Base-by-base conservation (phyloP, 2,329 filamentous ascomycete genomes). In the Colletotrichum agaves region DNA sequence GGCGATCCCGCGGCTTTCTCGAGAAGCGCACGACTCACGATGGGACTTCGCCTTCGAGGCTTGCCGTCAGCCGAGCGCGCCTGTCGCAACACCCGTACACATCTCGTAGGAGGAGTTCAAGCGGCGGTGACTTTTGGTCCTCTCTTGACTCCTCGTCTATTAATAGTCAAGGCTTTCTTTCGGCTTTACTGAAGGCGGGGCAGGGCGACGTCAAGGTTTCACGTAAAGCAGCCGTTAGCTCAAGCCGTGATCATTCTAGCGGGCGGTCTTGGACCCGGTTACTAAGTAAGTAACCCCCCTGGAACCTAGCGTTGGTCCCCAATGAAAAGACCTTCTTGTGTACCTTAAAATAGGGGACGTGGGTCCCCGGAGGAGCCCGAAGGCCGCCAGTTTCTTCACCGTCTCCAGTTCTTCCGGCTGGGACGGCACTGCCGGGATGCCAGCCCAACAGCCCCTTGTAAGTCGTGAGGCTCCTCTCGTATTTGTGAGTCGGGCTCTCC, bases 381-480 rank as follows among this genome's bases (percentile, higher is more conserved):
- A 57, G 50, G 50, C 49, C 27, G 23, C 57, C 50, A 43, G 35
- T 31, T 35, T 7, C 27, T 11, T 13, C 17, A 27, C 37, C 27
- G 21, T 46, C 56, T 17, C 46, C 21, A 63, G 17, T 27, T 35
- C 19, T 35, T 55, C 17, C 2, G 41, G 52, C 37, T 56, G 37
- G 47, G 37, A 56, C 52, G 52, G 52, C 52, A 56, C 35, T n/a
- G n/a, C n/a, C n/a, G n/a, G n/a, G n/a, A n/a, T n/a, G n/a, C n/a
- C n/a, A 39, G 12, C 46, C 19, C 55, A 21, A 15, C 13, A 57
- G 52, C 35, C n/a, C 15, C n/a, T n/a, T n/a, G n/a, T n/a, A n/a
- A n/a, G n/a, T 35, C 46, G 46, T 50, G 23, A 57, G 61, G 58
- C n/a, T 53, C 41, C 59, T 67, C 64, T 63, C 64, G 61, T 64